Base-by-base conservation (phyloP, 78 protist genomes). In the Mastigamoeba balamuthi region DNA sequence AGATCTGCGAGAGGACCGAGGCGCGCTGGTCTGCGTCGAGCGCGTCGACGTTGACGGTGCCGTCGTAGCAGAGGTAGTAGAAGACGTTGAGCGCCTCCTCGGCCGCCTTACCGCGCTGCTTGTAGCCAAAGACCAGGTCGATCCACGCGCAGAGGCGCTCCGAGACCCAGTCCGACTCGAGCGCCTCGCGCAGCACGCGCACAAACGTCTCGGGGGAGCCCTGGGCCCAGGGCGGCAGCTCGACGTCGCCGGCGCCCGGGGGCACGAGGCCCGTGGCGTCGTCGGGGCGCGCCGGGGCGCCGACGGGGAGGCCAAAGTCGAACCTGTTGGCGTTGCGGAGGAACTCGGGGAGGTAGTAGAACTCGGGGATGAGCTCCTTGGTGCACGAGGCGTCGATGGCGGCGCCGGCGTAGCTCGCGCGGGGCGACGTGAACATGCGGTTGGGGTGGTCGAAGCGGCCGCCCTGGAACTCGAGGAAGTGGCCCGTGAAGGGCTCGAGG, bases 391-490 rank as follows among this genome's bases (percentile, higher is more conserved):
- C 41, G 4, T 65, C 17, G 40, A 40, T 30, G 39, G 78, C 4
- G 10, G 74, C 41, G 68, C 74, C 76, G 4, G 66, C 17, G 94
- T 93, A 98, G 35, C 96, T 63, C 41, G 39, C 35, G 2, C 63
- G 71, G 1, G 96, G 41, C 9, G 81, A 63, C 53, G 69, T 42
- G 83, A 98, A 98, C 89, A 95, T 77, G 29, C 99, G 83, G 76
- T 93, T 94, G 1, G 99, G 91, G 10, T 85, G 91, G 71, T 98
- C 99, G 10, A 96, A 95, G 27, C 73, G 29, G 23, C 97, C 98
- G 27, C 95, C 97, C 53, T 96, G 97, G 1, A 95, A 72, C 36
- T 73, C 69, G 35, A 84, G 39, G 64, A 78, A 72, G 23, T n/a
- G 53, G 0, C 88, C 38, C 25, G 98, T 88, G 83, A 80, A 97